Conservation (phyloP, 345 rosid genomes). For the Hirschfeldia incana region DNA sequence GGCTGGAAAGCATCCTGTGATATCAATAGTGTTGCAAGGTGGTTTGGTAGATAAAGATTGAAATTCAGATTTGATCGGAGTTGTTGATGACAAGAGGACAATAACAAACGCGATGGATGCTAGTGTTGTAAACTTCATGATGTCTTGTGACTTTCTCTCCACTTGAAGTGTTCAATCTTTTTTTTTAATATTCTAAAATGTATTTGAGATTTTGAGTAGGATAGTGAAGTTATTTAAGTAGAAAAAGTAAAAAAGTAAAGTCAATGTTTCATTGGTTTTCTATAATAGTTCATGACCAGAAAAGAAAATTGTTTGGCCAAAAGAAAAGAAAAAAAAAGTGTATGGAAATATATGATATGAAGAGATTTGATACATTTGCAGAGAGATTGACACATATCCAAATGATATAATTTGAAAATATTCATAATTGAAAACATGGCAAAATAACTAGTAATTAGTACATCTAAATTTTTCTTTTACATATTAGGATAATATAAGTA, state of each 20-base stretch:
- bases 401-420: neutral
- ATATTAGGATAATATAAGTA: neutral
- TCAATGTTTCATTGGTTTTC: neutral
- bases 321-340: too few relatives aligned
- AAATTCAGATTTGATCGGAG: neutral
- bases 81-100: neutral
- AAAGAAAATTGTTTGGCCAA: neutral
- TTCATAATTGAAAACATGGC: neutral
- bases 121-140: neutral
- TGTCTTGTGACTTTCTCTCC: neutral
- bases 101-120: neutral
- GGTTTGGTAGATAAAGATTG: neutral
- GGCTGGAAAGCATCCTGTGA: neutral
- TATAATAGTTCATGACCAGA: neutral
- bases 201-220: neutral
- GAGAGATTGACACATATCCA: neutral
- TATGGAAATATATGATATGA: neutral
- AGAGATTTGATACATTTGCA: neutral
- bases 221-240: too few relatives aligned
- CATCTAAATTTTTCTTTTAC: neutral
- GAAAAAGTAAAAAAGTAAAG: too few relatives aligned
- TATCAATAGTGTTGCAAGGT: neutral
- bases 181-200: neutral
- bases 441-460: neutral
- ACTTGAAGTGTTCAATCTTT: neutral